Evolutionary conservation across 371 early-diverging fungal species (phyloP).

Genomic region (Rhizopus sp.): DNA sequence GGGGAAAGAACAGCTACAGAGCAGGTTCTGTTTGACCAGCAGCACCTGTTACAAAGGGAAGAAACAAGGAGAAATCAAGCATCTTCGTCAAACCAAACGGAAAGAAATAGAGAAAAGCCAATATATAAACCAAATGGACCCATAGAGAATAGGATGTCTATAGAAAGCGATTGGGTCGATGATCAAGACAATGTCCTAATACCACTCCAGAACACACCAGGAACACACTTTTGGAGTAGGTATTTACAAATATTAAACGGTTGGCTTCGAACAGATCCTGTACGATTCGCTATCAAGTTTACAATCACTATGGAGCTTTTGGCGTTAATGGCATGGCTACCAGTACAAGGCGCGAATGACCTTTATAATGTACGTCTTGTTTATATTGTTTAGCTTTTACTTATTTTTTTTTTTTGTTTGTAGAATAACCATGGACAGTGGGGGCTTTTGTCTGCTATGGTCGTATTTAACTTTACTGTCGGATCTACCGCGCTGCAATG

Average conservation of each 20-base stretch:
- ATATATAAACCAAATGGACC: constrained; percentile 6
- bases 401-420: background rate
- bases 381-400: background rate
- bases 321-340: constrained; percentile 44
- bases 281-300: constrained; percentile 44
- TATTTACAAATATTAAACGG: constrained; percentile 15
- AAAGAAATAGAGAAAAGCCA: constrained; percentile 22
- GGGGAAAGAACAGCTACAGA: constrained; percentile 17
- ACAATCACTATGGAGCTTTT: constrained; percentile 29
- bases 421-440: constrained; percentile 40
- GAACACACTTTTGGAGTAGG: constrained; percentile 33
- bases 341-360: constrained; percentile 28
- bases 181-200: constrained; percentile 12
- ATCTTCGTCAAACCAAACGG: constrained; percentile 18
- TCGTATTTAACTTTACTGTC: constrained; percentile 36
- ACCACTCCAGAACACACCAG: constrained; percentile 41
- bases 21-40: constrained; percentile 29
- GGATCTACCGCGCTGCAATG: constrained; percentile 33
- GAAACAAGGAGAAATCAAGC: background rate
- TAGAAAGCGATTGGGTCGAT: constrained; percentile 20
- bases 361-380: constrained; percentile 29
- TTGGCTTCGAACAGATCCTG: constrained; percentile 30
- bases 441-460: constrained; percentile 39
- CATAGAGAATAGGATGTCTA: constrained; percentile 10
- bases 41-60: constrained; percentile 10